phyloP scores from a whole-genome alignment of 345 rosid genomes.

The Turnera subulata region DNA sequence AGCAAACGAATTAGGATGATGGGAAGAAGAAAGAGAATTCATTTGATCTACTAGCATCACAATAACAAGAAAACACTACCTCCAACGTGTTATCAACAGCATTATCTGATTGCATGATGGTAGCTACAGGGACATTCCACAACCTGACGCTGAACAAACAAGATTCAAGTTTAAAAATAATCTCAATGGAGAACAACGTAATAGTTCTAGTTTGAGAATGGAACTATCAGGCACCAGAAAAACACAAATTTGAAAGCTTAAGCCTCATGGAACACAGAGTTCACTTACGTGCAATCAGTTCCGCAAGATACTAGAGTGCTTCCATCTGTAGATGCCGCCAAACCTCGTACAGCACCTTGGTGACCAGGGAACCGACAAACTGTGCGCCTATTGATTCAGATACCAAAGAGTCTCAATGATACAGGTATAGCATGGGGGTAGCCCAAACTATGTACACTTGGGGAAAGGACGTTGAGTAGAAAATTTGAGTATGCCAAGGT shows the following conservation, averaged over 20 bases:
- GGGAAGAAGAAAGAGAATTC: background rate
- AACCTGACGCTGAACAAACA: slow-evolving; percentile 68
- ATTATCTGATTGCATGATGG: slow-evolving; percentile 42
- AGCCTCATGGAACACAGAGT: slow-evolving; percentile 2
- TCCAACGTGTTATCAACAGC: slow-evolving; percentile 38
- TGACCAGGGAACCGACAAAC: slow-evolving; percentile 91
- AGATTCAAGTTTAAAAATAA: background rate
- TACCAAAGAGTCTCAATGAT: slow-evolving; percentile 5
- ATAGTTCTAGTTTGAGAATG: background rate
- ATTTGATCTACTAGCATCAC: background rate
- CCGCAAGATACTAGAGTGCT: slow-evolving; percentile 76
- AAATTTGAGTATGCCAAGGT: no score
- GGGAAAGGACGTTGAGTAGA: no score
- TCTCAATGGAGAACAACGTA: background rate
- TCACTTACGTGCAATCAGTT: slow-evolving; percentile 79
- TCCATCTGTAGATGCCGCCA: slow-evolving; percentile 90
- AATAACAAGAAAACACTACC: slow-evolving; percentile 37
- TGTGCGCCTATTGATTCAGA: slow-evolving; percentile 57
- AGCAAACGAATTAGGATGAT: slow-evolving; percentile 21
- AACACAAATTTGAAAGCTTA: background rate
- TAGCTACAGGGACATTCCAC: slow-evolving; percentile 85
- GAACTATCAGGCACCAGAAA: background rate
- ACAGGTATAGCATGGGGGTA: no score
- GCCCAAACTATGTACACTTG: no score
- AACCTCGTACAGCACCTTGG: slow-evolving; percentile 87